Base-by-base conservation (phyloP, 257 asterid genomes). In the Craterostigma plantagineum region DNA sequence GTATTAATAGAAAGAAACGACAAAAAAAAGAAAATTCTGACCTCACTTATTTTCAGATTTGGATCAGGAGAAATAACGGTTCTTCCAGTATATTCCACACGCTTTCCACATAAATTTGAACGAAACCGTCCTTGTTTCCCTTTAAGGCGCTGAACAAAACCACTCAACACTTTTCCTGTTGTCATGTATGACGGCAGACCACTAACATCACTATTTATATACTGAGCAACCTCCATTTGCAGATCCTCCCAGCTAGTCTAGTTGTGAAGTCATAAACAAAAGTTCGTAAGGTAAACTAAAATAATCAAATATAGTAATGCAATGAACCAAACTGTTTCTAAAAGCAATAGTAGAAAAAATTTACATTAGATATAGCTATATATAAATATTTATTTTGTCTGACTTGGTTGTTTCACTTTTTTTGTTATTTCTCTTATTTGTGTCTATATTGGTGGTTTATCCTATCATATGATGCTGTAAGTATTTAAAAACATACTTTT, bases 21-120 rank as follows among this genome's bases (percentile, higher is more conserved):
- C 34, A 33, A 48, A 59, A 38, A n/a, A 59, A 34, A 46, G 50
- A 35, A 49, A 34, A 27, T n/a, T n/a, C n/a, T n/a, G n/a, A 87
- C 98, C 98, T 87, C 83, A 15, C 69, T 76, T 50, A 87, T 87
- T 61, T 74, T 76, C 59, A 87, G 63, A 63, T 87, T 87, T 18
- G 95, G 98, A 53, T 87, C 98, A 14, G 93, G 98, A 51, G 95
- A 87, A 56, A 87, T 87, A 49, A 87, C 98, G 27, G 98, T 87
- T 66, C 98, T 71, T 48, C 95, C 95, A 35, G 95, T 82, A 60
- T 30, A 87, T 58, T 87, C 98, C 33, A 82, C 98, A 61, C 98
- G 95, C 71, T 87, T 87, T 46, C 98, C 98, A 0, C 83, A 82
- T 55, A 87, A 68, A 67, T 87, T 87, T 34, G 80, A 75, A 70